phyloP scores from a whole-genome alignment of 2,329 filamentous ascomycete genomes.

The Alternaria brassicae region DNA sequence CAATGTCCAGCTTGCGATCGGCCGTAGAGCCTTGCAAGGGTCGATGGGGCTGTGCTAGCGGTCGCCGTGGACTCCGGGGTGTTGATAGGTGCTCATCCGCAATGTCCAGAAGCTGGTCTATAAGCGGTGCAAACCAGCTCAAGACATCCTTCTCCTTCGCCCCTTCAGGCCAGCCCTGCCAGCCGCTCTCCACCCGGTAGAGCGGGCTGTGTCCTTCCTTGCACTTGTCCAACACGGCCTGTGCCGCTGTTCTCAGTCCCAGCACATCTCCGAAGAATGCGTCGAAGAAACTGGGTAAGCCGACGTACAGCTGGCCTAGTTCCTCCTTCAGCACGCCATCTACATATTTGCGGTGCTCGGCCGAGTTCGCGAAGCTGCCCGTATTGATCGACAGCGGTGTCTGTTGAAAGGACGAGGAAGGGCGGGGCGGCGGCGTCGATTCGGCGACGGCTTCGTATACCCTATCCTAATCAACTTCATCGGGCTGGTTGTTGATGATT shows the following conservation, averaged over 20 bases:
- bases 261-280: neutral
- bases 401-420: neutral
- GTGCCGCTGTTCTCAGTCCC: neutral
- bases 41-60: neutral
- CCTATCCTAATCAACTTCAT: neutral
- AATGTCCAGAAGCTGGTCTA: neutral
- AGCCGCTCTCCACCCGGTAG: neutral
- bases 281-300: neutral
- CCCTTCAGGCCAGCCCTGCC: neutral
- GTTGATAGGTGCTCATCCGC: neutral
- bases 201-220: neutral
- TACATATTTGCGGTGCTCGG: neutral
- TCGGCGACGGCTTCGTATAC: neutral
- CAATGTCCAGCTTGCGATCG: constrained; percentile 34
- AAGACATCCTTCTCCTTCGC: neutral
- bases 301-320: neutral
- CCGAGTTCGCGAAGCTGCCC: neutral
- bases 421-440: neutral
- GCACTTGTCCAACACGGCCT: neutral
- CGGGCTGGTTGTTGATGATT: neutral
- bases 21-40: constrained; percentile 27
- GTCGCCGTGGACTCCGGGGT: neutral
- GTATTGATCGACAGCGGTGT: neutral
- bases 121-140: neutral
- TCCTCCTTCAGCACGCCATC: neutral